These are phyloP conservation scores for Kodamaea nitidulidarum DNA, from an alignment of 805 yeast species.

Conservation along the genomic window DNA sequence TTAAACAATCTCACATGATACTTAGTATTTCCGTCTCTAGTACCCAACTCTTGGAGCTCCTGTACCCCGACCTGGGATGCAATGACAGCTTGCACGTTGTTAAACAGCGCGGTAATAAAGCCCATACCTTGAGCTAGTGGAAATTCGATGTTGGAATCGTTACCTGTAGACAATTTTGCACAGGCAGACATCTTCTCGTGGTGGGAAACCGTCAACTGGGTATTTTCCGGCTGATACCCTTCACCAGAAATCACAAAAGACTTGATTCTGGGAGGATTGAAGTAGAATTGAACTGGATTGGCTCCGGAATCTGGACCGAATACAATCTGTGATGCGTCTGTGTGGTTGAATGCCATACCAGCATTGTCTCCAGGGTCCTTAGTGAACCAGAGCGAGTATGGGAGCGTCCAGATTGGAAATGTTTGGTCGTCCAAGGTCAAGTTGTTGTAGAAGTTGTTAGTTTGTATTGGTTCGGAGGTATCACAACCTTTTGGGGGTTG, in stretches of 20 bases:
- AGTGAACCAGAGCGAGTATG: conserved; percentile 70
- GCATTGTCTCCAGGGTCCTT: conserved; percentile 41
- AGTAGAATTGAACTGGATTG: conserved; percentile 55
- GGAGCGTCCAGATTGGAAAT: conserved; percentile 76
- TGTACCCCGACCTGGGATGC: conserved; percentile 66
- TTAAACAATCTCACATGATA: conserved; percentile 53
- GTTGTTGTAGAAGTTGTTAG: conserved; percentile 78
- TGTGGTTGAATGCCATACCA: conserved; percentile 70
- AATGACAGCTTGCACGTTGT: conserved; percentile 24
- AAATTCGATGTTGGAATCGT: conserved; percentile 18
- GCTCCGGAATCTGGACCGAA: conserved; percentile 60
- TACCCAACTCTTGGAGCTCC: conserved; percentile 34
- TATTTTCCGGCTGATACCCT: conserved; percentile 17
- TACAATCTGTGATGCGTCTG: conserved; percentile 55
- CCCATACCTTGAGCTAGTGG: conserved; percentile 85
- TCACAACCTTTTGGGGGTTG: conserved; percentile 35
- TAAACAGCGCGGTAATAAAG: conserved; percentile 57
- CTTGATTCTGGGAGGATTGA: conserved; percentile 63
- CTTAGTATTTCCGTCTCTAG: conserved; percentile 40
- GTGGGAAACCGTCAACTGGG: conserved; percentile 19
- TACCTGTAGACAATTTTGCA: conserved; percentile 17
- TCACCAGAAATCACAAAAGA: conserved; percentile 47
- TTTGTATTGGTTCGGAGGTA: conserved; percentile 48
- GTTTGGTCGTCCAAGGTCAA: conserved; percentile 63
- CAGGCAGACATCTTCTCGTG: conserved; percentile 32